Percentiles rank a stretch among this genome's conserved stretches.
These are phyloP conservation scores for Chrysophaeum taylorii DNA, from an alignment of 352 stramenopile species.

Conservation along the genomic window DNA sequence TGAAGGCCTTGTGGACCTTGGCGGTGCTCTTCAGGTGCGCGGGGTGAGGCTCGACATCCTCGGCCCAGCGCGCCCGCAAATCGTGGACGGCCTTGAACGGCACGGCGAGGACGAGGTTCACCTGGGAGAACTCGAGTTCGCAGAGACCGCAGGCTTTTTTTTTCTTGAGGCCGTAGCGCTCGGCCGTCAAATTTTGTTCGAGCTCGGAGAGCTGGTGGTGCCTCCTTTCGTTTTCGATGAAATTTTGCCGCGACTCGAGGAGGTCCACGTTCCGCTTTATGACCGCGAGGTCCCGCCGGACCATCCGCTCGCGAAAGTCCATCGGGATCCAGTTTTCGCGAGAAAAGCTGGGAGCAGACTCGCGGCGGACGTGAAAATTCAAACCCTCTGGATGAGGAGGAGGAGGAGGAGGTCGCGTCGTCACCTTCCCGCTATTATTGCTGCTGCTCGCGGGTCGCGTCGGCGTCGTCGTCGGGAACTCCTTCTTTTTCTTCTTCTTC, in stretches of 20 bases:
- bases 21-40: neutral
- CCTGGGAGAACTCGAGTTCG: slow-evolving; percentile 8
- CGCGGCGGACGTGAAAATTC: no score
- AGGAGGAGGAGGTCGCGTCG: no score
- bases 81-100: slow-evolving; percentile 25
- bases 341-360: no score
- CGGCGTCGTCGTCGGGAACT: neutral
- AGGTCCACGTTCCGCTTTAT: neutral
- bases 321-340: slow-evolving; percentile 10
- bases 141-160: slow-evolving; percentile 17
- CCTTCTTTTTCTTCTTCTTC: neutral
- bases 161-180: slow-evolving; percentile 15
- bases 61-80: slow-evolving; percentile 11
- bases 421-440: no score
- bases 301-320: neutral
- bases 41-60: neutral
- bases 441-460: no score
- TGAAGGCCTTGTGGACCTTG: neutral
- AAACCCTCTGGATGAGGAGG: no score
- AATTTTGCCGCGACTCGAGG: neutral
- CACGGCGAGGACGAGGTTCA: slow-evolving; percentile 19
- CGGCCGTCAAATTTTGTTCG: slow-evolving; percentile 14
- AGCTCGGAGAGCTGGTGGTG: slow-evolving; percentile 2
- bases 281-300: neutral
- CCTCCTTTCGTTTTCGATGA: neutral